Percentiles rank a stretch among this genome's conserved stretches.
Evolutionary conservation across 768 basidiomycete genomes (phyloP).

Genomic region (Amanita inopinata): DNA sequence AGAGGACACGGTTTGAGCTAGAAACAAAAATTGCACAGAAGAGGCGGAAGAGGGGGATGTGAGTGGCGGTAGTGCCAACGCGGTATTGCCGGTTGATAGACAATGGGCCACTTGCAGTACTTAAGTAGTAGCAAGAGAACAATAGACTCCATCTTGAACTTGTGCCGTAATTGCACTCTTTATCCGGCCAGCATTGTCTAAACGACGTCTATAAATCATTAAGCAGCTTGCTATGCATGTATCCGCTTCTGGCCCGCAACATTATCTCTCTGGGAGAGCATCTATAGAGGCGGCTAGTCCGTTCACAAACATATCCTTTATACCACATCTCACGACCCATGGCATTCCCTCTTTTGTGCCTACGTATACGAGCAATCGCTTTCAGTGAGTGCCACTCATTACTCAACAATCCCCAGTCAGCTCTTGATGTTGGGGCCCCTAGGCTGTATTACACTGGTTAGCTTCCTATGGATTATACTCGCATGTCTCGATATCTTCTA

Average conservation of each 20-base stretch:
- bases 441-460: conserved; percentile 35
- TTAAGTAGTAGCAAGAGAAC: too few relatives aligned
- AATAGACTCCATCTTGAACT: too few relatives aligned
- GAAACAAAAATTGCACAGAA: conserved; percentile 35
- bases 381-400: neutral
- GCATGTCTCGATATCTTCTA: conserved; percentile 35
- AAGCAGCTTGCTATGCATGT: too few relatives aligned
- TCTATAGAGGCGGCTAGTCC: conserved; percentile 4
- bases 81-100: too few relatives aligned
- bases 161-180: too few relatives aligned
- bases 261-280: conserved; percentile 5
- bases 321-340: neutral
- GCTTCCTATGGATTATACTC: conserved; percentile 39
- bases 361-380: neutral
- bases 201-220: too few relatives aligned
- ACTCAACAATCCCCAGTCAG: too few relatives aligned
- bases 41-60: conserved; percentile 14
- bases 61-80: too few relatives aligned
- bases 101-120: too few relatives aligned
- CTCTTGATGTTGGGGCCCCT: neutral
- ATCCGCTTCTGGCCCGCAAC: neutral
- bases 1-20: conserved; percentile 38
- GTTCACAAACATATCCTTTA: neutral
- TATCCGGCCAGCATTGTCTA: too few relatives aligned
- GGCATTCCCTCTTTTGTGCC: conserved; percentile 2